Conservation (phyloP, 768 basidiomycete species). For the Ramaria sp. region DNA sequence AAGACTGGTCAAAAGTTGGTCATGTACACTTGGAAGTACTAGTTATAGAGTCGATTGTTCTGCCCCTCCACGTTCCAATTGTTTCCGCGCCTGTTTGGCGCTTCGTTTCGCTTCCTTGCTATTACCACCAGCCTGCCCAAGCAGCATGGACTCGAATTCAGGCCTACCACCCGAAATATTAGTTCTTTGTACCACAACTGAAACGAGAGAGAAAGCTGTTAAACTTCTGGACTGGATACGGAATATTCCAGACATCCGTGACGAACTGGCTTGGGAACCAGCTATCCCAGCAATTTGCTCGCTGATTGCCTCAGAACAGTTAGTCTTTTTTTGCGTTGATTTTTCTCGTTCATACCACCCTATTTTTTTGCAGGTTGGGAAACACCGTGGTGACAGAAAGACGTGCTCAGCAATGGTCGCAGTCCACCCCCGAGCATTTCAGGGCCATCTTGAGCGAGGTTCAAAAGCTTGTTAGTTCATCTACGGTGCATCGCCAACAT, state of each 20-base stretch:
- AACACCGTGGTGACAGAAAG: slow-evolving; percentile 6
- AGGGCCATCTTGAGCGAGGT: not conserved
- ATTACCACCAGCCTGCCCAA: not conserved
- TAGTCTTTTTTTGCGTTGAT: not conserved
- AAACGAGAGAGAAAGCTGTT: slow-evolving; percentile 6
- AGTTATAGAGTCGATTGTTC: not conserved
- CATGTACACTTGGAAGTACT: not conserved
- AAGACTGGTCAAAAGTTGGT: not conserved
- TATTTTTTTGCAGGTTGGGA: slow-evolving; percentile 4
- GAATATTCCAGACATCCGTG: not conserved
- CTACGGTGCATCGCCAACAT: not conserved
- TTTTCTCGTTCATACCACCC: not conserved
- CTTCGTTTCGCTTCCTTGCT: slow-evolving; percentile 1
- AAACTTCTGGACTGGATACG: slow-evolving; percentile 4
- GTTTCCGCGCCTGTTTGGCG: slow-evolving; percentile 6
- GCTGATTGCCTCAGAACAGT: slow-evolving; percentile 9
- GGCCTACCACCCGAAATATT: slow-evolving; percentile 7
- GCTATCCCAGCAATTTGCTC: slow-evolving; percentile 8
- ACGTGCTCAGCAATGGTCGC: slow-evolving; percentile 8
- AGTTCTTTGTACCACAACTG: slow-evolving; percentile 6
- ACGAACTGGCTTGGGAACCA: not conserved
- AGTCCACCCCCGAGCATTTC: slow-evolving; percentile 4
- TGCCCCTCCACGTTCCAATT: not conserved
- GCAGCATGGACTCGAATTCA: slow-evolving; percentile 3
- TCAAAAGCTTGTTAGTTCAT: not conserved